Conservation (phyloP, 192 early-diverging fungal species). For the Coemansia sp. region DNA sequence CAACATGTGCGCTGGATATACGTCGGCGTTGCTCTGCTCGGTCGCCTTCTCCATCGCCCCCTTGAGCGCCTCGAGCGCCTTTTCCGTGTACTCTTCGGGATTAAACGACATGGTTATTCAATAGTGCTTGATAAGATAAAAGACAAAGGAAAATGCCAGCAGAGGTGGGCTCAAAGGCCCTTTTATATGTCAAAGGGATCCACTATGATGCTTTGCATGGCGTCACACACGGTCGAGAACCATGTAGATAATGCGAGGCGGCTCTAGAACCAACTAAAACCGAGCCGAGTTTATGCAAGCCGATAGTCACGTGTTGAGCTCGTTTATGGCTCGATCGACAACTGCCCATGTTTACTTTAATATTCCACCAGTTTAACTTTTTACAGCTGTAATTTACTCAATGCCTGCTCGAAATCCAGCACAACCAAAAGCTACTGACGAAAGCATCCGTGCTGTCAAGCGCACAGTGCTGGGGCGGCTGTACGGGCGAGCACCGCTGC, state of each 20-base stretch:
- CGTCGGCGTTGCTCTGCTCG: constrained; percentile 72
- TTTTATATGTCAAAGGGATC: too few species aligned
- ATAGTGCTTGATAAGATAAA: too few species aligned
- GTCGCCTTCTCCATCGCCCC: constrained; percentile 65
- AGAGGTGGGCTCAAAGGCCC: too few species aligned
- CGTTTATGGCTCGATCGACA: too few species aligned
- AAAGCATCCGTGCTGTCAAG: neutral
- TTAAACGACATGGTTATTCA: constrained; percentile 45
- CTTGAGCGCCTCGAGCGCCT: constrained; percentile 69
- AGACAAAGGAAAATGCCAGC: too few species aligned
- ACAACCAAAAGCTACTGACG: neutral
- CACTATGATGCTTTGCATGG: too few species aligned
- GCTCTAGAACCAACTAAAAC: too few species aligned
- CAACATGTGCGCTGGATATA: constrained; percentile 83
- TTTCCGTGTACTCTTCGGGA: constrained; percentile 83
- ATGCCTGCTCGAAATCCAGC: constrained; percentile 1
- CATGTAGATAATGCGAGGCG: too few species aligned
- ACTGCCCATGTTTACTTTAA: neutral
- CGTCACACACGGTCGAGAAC: too few species aligned
- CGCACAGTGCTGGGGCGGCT: constrained; percentile 24
- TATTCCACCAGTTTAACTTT: neutral
- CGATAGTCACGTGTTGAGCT: too few species aligned
- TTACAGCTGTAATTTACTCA: neutral
- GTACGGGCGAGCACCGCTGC: constrained; percentile 25
- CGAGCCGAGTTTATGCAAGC: too few species aligned